Conservation (phyloP, 805 yeast species). For the Candida ascalaphidarum region DNA sequence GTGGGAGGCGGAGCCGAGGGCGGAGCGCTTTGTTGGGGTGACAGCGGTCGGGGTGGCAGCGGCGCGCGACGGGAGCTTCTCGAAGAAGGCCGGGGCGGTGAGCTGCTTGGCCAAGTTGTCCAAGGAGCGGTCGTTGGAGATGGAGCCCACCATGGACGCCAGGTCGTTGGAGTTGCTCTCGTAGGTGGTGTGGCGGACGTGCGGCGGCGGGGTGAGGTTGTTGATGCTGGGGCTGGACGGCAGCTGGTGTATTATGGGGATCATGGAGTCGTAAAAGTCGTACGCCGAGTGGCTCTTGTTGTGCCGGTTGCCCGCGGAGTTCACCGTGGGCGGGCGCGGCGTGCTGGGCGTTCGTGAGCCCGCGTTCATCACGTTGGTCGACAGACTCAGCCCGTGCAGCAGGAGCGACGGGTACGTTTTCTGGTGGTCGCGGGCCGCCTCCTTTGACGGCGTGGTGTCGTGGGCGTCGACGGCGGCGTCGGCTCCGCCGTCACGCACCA, state of each 20-base stretch:
- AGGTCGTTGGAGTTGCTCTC: conserved; percentile 3
- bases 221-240: no score
- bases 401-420: conserved; percentile 3
- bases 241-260: conserved; percentile 28
- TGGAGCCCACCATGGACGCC: conserved; percentile 3
- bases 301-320: conserved; percentile 2
- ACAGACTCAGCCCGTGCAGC: conserved; percentile 2
- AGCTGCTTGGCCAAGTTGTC: conserved; percentile 34
- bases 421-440: conserved; percentile 4
- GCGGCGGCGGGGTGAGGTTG: conserved; percentile 4
- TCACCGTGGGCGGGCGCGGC: background rate
- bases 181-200: conserved; percentile 1
- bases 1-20: background rate
- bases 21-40: conserved; percentile 6
- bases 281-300: conserved; percentile 20
- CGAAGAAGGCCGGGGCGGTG: conserved; percentile 24
- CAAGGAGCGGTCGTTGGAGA: conserved; percentile 10
- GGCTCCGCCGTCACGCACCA: no score
- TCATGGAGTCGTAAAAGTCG: conserved; percentile 34
- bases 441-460: conserved; percentile 5
- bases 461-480: background rate
- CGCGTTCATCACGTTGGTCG: no score
- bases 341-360: conserved; percentile 1
- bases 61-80: conserved; percentile 28
- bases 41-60: conserved; percentile 10